These are phyloP conservation scores for Sporormia fimetaria DNA, from an alignment of 495 filamentous ascomycete species.

Conservation along the genomic window DNA sequence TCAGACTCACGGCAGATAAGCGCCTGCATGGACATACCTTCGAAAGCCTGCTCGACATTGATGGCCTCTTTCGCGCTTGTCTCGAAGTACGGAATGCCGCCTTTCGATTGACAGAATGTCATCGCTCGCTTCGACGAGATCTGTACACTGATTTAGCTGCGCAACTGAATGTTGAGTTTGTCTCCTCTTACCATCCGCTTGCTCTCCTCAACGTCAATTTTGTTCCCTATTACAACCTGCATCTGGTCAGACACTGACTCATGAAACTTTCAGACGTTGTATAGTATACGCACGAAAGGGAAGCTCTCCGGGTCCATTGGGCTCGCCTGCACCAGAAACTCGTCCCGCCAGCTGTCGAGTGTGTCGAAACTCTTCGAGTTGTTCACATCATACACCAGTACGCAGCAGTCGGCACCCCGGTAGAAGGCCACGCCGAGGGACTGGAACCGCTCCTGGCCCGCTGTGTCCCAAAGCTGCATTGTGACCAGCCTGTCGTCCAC, in stretches of 20 bases:
- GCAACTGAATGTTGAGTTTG: not conserved
- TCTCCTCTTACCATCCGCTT: constrained; percentile 65
- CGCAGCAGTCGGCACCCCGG: constrained; percentile 95
- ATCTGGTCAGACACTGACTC: constrained; percentile 4
- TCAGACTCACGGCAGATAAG: constrained; percentile 4
- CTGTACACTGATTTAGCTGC: constrained; percentile 30
- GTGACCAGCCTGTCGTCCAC: constrained; percentile 96
- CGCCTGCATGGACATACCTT: constrained; percentile 48
- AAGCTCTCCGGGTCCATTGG: constrained; percentile 95
- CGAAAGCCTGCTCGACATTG: constrained; percentile 97
- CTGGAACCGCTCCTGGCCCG: constrained; percentile 95
- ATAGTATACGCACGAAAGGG: constrained; percentile 66
- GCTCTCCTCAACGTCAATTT: constrained; percentile 97
- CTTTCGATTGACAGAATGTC: constrained; percentile 96
- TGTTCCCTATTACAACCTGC: constrained; percentile 90
- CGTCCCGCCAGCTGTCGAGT: constrained; percentile 94
- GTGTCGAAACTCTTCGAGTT: constrained; percentile 99
- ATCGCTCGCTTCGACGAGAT: constrained; percentile 90
- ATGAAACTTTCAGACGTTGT: not conserved
- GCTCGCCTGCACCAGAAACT: constrained; percentile 95
- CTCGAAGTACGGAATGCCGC: constrained; percentile 96
- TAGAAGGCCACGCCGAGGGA: constrained; percentile 98
- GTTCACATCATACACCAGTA: constrained; percentile 97
- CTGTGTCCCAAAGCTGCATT: constrained; percentile 99
- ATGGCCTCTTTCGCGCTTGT: constrained; percentile 97